phyloP scores from a whole-genome alignment of 192 early-diverging fungal genomes.

The Allomyces macrogynus region DNA sequence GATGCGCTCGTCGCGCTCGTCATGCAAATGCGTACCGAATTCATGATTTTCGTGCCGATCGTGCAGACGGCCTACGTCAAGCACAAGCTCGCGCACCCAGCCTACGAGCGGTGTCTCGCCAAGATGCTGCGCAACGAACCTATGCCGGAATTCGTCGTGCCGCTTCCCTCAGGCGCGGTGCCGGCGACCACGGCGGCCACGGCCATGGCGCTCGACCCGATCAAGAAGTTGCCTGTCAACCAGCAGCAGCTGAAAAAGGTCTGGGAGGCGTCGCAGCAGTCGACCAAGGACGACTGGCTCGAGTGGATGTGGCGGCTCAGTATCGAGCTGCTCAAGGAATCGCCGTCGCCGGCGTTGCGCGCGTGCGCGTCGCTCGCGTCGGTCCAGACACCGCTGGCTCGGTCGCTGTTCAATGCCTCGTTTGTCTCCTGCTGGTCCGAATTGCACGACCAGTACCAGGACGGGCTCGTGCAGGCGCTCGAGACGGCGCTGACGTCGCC shows the following conservation, averaged over 20 bases:
- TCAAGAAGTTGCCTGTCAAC: conserved; percentile 66
- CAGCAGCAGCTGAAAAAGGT: conserved; percentile 63
- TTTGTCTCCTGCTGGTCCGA: conserved; percentile 96
- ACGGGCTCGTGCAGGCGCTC: conserved; percentile 61
- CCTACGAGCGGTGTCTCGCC: conserved; percentile 55
- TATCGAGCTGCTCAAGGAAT: conserved; percentile 81
- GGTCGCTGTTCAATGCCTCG: conserved; percentile 85
- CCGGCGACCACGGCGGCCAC: conserved; percentile 9
- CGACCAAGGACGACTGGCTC: conserved; percentile 80
- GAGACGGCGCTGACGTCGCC: conserved; percentile 59
- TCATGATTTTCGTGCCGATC: conserved; percentile 67
- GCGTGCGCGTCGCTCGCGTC: conserved; percentile 69
- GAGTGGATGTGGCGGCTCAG: conserved; percentile 85
- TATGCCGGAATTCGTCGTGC: conserved; percentile 22
- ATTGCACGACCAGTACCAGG: conserved; percentile 71
- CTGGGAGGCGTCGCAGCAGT: conserved; percentile 72
- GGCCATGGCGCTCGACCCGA: background rate
- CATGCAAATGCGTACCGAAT: conserved; percentile 67
- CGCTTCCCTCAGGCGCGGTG: conserved; percentile 27
- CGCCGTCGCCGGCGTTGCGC: conserved; percentile 83
- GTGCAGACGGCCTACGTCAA: conserved; percentile 56
- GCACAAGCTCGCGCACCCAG: conserved; percentile 39
- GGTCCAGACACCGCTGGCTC: conserved; percentile 54
- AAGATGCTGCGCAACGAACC: conserved; percentile 56
- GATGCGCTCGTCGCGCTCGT: conserved; percentile 62